phyloP scores from a whole-genome alignment of 192 early-diverging fungal species.

The Rhizoclosmatium sp. region DNA sequence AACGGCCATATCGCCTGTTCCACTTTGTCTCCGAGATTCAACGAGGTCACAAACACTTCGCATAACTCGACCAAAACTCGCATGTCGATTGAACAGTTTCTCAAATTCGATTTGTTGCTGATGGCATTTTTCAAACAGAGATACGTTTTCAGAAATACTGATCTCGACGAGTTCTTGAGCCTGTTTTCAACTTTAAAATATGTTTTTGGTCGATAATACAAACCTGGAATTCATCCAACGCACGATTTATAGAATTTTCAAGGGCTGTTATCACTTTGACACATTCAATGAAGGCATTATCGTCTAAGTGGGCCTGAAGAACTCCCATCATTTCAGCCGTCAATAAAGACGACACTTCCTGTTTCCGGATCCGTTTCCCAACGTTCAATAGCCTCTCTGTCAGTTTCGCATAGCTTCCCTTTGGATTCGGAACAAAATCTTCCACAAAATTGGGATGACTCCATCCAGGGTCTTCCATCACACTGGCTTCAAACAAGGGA shows the following conservation, averaged over 20 bases:
- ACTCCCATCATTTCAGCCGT: not conserved
- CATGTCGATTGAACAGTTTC: slow-evolving; percentile 10
- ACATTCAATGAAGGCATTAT: not conserved
- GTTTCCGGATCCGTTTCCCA: not conserved
- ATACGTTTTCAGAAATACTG: slow-evolving; percentile 1
- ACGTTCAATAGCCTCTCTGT: slow-evolving; percentile 3
- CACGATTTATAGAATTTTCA: not conserved
- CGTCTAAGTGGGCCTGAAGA: not conserved
- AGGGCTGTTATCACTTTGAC: not conserved
- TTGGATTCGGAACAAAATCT: not conserved
- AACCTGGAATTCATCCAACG: not conserved
- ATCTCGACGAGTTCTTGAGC: not conserved
- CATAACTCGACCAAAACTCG: slow-evolving; percentile 3
- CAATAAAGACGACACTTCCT: not conserved
- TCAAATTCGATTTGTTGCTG: not conserved
- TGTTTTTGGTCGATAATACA: not conserved
- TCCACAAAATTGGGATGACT: not conserved
- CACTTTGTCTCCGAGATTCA: not conserved
- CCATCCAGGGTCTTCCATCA: slow-evolving; percentile 1
- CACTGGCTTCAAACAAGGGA: slow-evolving; percentile 1
- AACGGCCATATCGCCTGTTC: not conserved
- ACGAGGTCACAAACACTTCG: not conserved
- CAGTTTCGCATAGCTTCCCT: too few relatives aligned
- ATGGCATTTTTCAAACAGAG: not conserved
- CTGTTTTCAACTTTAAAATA: not conserved